Evolutionary conservation across 169 alveolate species (phyloP).

Genomic region (Ichthyophthirius multifiliis): DNA sequence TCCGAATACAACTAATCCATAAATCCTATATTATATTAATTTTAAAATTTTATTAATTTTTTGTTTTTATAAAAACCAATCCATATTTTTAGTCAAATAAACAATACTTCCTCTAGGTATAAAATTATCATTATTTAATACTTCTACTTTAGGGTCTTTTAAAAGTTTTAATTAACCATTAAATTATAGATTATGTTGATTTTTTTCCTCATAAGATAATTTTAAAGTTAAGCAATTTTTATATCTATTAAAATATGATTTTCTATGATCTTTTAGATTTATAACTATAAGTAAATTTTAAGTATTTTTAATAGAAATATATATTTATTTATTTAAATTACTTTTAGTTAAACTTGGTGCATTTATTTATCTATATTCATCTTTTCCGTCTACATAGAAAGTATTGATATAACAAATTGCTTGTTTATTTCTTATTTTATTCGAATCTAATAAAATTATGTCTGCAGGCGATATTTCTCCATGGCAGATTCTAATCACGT

Average conservation of each 20-base stretch:
- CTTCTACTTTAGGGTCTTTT: conserved; percentile 59
- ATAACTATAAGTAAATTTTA: not conserved
- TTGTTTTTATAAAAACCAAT: too few relatives aligned
- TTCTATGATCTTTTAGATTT: conserved; percentile 14
- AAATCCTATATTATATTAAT: too few relatives aligned
- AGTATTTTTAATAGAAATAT: not conserved
- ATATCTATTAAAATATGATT: conserved; percentile 48
- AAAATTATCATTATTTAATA: conserved; percentile 55
- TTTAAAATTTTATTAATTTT: too few relatives aligned
- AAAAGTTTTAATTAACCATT: conserved; percentile 61
- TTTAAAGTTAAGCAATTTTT: conserved; percentile 54
- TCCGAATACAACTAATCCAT: conserved; percentile 65
- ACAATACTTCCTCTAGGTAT: conserved; percentile 60
- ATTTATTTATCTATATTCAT: not conserved
- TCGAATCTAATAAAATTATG: conserved; percentile 54
- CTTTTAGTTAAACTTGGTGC: not conserved
- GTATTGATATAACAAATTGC: conserved; percentile 39
- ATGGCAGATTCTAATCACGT: conserved; percentile 44
- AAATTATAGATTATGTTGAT: conserved; percentile 48
- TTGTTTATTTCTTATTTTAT: conserved; percentile 31
- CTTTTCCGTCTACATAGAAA: conserved; percentile 19
- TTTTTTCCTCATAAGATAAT: conserved; percentile 62
- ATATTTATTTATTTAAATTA: not conserved
- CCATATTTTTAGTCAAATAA: conserved; percentile 16
- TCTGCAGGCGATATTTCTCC: conserved; percentile 67